Percentiles rank a stretch among this genome's conserved stretches.
phyloP scores from a whole-genome alignment of 2,329 filamentous ascomycete genomes.

The Cercospora sp. region DNA sequence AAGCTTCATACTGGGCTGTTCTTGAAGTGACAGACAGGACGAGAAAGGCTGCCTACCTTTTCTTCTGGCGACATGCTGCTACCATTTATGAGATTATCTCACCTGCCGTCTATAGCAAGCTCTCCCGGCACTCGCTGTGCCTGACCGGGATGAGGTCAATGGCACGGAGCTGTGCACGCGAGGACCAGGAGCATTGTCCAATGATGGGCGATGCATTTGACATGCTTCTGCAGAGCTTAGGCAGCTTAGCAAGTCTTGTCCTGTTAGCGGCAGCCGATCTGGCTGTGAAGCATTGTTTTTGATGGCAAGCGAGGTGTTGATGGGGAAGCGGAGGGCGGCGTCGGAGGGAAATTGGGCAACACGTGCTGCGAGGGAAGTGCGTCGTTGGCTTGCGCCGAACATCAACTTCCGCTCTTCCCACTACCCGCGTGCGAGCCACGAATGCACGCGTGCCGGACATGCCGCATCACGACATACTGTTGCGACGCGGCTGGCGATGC shows the following conservation, averaged over 20 bases:
- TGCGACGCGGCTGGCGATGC: not conserved
- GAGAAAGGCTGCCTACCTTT: not conserved
- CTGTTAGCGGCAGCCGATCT: not conserved
- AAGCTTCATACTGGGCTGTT: slow-evolving; percentile 18
- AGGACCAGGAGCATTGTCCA: not conserved
- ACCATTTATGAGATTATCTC: not conserved
- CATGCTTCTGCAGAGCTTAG: slow-evolving; percentile 13
- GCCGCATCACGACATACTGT: not conserved
- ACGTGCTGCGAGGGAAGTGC: not conserved
- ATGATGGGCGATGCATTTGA: slow-evolving; percentile 5
- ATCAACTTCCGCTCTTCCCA: not conserved
- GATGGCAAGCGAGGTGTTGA: not conserved
- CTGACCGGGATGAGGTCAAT: slow-evolving; percentile 14
- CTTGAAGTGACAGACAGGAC: not conserved
- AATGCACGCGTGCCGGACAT: slow-evolving; percentile 5
- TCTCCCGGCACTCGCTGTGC: not conserved
- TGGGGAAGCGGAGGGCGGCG: slow-evolving; percentile 7
- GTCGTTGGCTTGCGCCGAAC: not conserved
- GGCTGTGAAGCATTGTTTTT: not conserved
- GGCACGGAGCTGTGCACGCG: slow-evolving; percentile 6
- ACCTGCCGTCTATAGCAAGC: slow-evolving; percentile 5
- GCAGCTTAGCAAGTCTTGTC: slow-evolving; percentile 14
- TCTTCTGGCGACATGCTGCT: not conserved
- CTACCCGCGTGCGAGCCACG: slow-evolving; percentile 2
- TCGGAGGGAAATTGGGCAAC: not conserved